phyloP scores from a whole-genome alignment of 345 rosid genomes.

The Hirschfeldia incana region DNA sequence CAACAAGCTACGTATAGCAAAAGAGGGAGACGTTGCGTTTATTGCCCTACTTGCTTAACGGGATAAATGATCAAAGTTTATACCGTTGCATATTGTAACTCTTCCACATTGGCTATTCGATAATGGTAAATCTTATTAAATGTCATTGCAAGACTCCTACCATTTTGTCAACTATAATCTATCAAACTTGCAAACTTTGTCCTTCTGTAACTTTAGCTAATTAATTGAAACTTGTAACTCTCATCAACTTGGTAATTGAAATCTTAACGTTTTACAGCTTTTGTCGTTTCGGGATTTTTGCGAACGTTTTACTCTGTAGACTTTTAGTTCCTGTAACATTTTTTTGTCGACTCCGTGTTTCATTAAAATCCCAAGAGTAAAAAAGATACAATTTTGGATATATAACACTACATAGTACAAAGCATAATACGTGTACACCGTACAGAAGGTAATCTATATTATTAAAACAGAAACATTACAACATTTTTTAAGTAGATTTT shows the following conservation, averaged over 20 bases:
- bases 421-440: too few relatives aligned
- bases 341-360: too few relatives aligned
- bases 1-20: slow-evolving; percentile 20
- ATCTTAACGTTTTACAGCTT: slow-evolving; percentile 7
- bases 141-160: not conserved
- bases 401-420: too few relatives aligned
- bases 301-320: not conserved
- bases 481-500: too few relatives aligned
- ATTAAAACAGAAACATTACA: too few relatives aligned
- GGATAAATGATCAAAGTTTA: not conserved
- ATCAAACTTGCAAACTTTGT: slow-evolving; percentile 2
- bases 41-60: not conserved
- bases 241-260: not conserved
- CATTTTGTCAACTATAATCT: too few relatives aligned
- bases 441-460: too few relatives aligned
- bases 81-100: not conserved
- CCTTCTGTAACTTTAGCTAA: not conserved
- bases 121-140: not conserved
- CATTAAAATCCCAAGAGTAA: too few relatives aligned
- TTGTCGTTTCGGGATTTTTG: slow-evolving; percentile 13
- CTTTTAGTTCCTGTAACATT: not conserved
- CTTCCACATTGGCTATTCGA: slow-evolving; percentile 5
- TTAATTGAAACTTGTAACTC: not conserved
- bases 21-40: not conserved
- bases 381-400: too few relatives aligned